Evolutionary conservation across 176 grass and related monocot species (phyloP), one percentile per base, ranked within the genome.

Genomic region (Pontederia crassipes): DNA sequence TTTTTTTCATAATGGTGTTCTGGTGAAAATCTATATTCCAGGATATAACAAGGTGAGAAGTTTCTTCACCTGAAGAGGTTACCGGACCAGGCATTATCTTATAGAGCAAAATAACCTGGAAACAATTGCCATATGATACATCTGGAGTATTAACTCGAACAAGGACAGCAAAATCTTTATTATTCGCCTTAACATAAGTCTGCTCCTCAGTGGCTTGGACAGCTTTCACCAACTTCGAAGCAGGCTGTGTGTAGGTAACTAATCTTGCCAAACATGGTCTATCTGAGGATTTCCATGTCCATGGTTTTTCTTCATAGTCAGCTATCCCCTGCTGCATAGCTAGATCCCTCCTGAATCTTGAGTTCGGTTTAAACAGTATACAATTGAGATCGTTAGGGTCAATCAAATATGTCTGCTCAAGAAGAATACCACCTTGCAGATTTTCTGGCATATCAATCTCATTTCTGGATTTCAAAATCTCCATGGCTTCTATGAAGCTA

Each of bases 91-190:
- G 83, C 8, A 70, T 80, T 79, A 96, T 90, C 65, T 85, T 90
- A 73, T 90, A 90, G 11, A 90, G 76, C 48, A 96, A 59, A 58
- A 75, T 54, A 68, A 90, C 83, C 64, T 69, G 78, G 76, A 96
- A 96, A 74, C 81, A 96, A 61, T 96, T 81, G 2, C 92, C 92
- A 75, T 80, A 90, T 50, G 86, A 81, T 46, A 96, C 83, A 46
- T 90, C 87, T 1, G 87, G 92, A 9, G 83, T 96, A 57, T 69
- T 65, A 35, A 82, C 92, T 11, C 73, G 74, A 48, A 71, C 75
- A 71, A 76, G 70, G 57, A 90, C 52, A 18, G 69, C 73, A 64
- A 85, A 96, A 58, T 49, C 78, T 59, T 80, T 80, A 15, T 81
- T 83, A 74, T 96, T 78, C 32, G 81, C 83, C 79, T 82, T 82